phyloP scores from a whole-genome alignment of 495 filamentous ascomycete species.

The Aspergillus wentii region DNA sequence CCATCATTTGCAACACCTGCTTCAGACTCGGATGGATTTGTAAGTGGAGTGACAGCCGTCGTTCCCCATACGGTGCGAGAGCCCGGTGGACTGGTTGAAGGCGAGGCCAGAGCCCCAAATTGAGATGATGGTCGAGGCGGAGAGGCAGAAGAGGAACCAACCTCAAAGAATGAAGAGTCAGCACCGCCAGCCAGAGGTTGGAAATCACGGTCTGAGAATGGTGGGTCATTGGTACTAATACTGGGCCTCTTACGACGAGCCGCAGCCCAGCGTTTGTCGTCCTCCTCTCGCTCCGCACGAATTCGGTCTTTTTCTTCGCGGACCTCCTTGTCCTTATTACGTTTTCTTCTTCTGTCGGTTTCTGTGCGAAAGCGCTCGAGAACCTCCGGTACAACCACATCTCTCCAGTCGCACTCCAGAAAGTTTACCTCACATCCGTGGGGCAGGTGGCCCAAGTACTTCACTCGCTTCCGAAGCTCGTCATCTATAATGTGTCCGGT shows the following conservation, averaged over 20 bases:
- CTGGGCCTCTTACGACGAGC: conserved; percentile 44
- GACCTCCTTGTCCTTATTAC: conserved; percentile 79
- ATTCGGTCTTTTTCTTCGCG: conserved; percentile 88
- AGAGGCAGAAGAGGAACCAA: conserved; percentile 48
- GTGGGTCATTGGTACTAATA: conserved; percentile 31
- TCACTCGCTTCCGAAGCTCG: conserved; percentile 76
- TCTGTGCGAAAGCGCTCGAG: conserved; percentile 69
- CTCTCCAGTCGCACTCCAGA: conserved; percentile 95
- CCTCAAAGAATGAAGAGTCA: conserved; percentile 36
- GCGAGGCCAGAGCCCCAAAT: conserved; percentile 61
- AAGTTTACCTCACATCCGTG: conserved; percentile 92
- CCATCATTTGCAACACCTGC: conserved; percentile 56
- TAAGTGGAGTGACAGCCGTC: conserved; percentile 49
- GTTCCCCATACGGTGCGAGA: conserved; percentile 88
- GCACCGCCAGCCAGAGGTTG: conserved; percentile 53
- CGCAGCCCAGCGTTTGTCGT: conserved; percentile 55
- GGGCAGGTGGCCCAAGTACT: conserved; percentile 88
- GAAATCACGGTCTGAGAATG: conserved; percentile 56
- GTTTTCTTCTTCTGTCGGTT: conserved; percentile 71
- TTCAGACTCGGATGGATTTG: conserved; percentile 37
- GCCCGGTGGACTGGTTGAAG: conserved; percentile 72
- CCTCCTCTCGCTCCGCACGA: conserved; percentile 80
- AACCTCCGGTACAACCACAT: conserved; percentile 72
- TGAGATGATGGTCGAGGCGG: conserved; percentile 52
- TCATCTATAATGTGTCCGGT: conserved; percentile 90